A percentile compares a stretch with the other conserved stretches of the same genome.
Evolutionary conservation across 202 grass and related monocot genomes (phyloP).

Genomic region (Alloteropsis angusta): DNA sequence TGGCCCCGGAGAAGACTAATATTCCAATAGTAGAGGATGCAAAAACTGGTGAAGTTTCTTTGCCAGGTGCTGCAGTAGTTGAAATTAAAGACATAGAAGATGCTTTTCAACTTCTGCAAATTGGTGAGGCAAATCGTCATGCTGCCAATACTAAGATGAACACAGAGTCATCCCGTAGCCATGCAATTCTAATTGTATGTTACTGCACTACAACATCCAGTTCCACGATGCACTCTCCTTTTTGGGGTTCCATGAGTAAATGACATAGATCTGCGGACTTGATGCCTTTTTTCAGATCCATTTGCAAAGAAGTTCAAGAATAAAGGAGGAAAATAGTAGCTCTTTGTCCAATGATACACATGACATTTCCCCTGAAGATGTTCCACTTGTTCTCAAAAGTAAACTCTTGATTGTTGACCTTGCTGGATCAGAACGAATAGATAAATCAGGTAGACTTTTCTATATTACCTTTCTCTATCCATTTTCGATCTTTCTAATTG

Average conservation of each 20-base stretch:
- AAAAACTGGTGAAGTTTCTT: conserved; percentile 74
- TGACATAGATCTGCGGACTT: neutral
- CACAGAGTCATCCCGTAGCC: conserved; percentile 97
- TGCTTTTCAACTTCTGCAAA: conserved; percentile 70
- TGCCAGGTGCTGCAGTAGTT: conserved; percentile 73
- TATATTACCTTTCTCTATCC: too few relatives aligned
- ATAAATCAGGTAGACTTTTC: conserved; percentile 65
- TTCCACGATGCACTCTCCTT: conserved; percentile 1
- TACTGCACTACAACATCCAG: neutral
- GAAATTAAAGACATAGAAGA: conserved; percentile 75
- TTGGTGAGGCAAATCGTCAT: conserved; percentile 80
- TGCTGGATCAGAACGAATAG: conserved; percentile 93
- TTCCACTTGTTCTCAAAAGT: conserved; percentile 79
- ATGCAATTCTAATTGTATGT: conserved; percentile 84
- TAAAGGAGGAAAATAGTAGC: conserved; percentile 39
- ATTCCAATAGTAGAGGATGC: conserved; percentile 83
- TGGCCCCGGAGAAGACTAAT: conserved; percentile 77
- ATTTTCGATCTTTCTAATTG: neutral
- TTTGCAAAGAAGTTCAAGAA: conserved; percentile 63
- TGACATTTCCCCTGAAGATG: conserved; percentile 25
- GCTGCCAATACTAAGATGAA: conserved; percentile 97
- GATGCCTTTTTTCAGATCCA: conserved; percentile 50
- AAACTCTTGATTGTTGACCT: conserved; percentile 96
- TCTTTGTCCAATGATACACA: conserved; percentile 26
- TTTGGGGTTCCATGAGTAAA: conserved; percentile 2